These are phyloP conservation scores for Withania somnifera DNA, from an alignment of 305 asterid genomes.

Conservation along the genomic window DNA sequence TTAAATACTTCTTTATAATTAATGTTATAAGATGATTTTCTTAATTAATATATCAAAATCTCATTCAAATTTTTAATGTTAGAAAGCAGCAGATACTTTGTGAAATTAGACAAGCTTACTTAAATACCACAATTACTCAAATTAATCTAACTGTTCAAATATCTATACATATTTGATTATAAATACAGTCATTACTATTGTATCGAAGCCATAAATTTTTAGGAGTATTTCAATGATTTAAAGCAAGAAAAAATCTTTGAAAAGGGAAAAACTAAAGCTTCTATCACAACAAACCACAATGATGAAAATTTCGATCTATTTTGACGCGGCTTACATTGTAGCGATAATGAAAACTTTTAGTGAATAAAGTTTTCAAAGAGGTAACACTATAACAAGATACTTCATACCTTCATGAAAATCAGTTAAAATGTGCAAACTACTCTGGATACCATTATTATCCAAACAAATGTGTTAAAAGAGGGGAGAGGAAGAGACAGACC, in stretches of 20 bases:
- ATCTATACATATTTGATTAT: too few species aligned
- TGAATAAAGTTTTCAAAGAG: too few species aligned
- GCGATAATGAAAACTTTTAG: too few species aligned
- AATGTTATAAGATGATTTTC: not conserved
- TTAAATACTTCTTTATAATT: not conserved
- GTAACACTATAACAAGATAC: too few species aligned
- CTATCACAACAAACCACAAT: not conserved
- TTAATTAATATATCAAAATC: not conserved
- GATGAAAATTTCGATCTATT: not conserved
- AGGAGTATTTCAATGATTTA: not conserved
- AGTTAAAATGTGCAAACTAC: not conserved
- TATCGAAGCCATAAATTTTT: too few species aligned
- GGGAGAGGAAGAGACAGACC: not conserved
- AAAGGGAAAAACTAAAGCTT: not conserved
- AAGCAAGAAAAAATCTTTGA: not conserved
- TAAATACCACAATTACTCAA: too few species aligned
- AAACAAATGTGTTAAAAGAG: not conserved
- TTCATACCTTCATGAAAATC: not conserved
- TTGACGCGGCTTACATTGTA: too few species aligned
- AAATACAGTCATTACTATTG: too few species aligned
- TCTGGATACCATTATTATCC: rapidly evolving
- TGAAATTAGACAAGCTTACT: too few species aligned
- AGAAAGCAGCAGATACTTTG: too few species aligned
- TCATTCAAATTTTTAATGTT: too few species aligned
- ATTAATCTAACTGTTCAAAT: too few species aligned